Conservation (phyloP, 2,329 filamentous ascomycete species). For the Sporothrix protearum region DNA sequence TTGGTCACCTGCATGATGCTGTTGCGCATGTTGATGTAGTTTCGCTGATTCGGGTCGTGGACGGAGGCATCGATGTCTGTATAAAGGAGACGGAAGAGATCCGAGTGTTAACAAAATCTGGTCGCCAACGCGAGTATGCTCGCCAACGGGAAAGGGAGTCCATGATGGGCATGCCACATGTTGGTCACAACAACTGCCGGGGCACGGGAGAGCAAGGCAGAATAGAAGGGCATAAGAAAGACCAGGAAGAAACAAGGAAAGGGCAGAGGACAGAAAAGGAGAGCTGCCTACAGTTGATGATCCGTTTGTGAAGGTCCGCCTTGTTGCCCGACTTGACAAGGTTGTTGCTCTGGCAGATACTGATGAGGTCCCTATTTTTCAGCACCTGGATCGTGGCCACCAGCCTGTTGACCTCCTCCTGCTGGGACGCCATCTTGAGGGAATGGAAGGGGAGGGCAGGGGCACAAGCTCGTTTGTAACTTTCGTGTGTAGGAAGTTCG, state of each 20-base stretch:
- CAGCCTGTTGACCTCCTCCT: conserved; percentile 45
- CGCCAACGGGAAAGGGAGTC: neutral
- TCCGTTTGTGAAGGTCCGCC: conserved; percentile 71
- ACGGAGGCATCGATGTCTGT: conserved; percentile 26
- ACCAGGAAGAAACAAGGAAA: neutral
- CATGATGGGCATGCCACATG: neutral
- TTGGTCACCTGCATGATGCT: conserved; percentile 17
- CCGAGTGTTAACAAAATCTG: neutral
- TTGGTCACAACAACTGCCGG: neutral
- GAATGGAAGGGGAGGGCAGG: neutral
- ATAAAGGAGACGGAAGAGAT: neutral
- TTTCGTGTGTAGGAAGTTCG: neutral
- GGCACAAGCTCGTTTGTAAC: neutral
- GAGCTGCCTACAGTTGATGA: conserved; percentile 66
- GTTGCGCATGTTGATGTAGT: conserved; percentile 20
- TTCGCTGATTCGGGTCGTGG: conserved; percentile 23
- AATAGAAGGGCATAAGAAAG: neutral
- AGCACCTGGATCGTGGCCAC: conserved; percentile 46
- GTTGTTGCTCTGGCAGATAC: conserved; percentile 70
- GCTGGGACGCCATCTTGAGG: conserved; percentile 27
- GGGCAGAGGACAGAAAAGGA: no score
- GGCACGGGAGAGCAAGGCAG: neutral
- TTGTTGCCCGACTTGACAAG: conserved; percentile 82
- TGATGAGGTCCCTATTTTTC: conserved; percentile 65
- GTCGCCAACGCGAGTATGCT: neutral